Evolutionary conservation across 2,329 filamentous ascomycete species (phyloP), one percentile per base, ranked within the genome.

Genomic region (Calonectria ilicicola): DNA sequence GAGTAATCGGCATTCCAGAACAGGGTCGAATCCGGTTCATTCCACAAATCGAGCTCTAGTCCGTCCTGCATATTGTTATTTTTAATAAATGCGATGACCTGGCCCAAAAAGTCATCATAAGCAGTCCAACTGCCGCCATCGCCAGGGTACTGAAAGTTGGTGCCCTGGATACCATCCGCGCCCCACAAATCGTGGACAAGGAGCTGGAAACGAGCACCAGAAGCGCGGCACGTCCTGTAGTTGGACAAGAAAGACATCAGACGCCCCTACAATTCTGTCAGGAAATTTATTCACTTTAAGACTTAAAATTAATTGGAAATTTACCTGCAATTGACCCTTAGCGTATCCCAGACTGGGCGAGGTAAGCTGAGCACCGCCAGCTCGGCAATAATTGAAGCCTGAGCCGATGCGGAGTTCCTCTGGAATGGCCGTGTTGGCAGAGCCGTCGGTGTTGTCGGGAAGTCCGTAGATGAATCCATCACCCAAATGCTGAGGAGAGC

Each of bases 211-310:
- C 53, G 53, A 7, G 53, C 53, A 3, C 53, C 53, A 3, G 53
- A 40, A 27, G 53, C 53, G 19, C 53, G 32, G 21, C 53, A 60
- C 35, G 53, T 60, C 35, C 53, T n/a, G n/a, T 60, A 60, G 32
- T 60, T 60, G 53, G 53, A 60, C 53, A 60, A 40, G 32, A 60
- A 60, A 8, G 53, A 60, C 53, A 60, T 40, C 32, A 60, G 21
- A 40, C 53, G 53, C 12, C 53, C 53, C 53, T 60, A 19, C 2
- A 8, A 4, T 21, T 1, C 2, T 12, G 19, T 47, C 10, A 47
- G n/a, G 14, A 12, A 26, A 10, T 38, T 60, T 23, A 21, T 19
- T 35, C 2, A 7, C 8, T 38, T 38, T 12, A 6, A 15, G 19
- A 17, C 12, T 6, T 5, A 60, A 19, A 19, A 17, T 17, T 17